Conservation (phyloP, 495 filamentous ascomycete genomes). For the Penicillium samsonianum region DNA sequence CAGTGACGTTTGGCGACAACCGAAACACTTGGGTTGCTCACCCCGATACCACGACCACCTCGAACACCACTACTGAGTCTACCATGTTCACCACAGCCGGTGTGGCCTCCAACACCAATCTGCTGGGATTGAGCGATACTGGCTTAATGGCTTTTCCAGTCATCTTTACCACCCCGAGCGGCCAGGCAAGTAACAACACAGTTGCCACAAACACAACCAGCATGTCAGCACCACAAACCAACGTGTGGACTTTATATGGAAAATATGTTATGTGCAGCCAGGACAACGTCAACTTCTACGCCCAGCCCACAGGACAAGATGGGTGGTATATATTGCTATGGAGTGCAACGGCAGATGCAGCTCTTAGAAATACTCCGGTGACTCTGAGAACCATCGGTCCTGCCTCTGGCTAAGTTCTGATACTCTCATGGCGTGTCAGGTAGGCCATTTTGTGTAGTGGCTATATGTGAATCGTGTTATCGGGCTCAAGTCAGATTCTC, state of each 20-base stretch:
- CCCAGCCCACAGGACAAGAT: constrained; percentile 15
- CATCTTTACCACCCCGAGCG: not conserved
- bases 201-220: no score
- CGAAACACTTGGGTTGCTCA: constrained; percentile 7
- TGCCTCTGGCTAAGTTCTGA: not conserved
- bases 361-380: constrained; percentile 24
- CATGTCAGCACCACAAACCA: not conserved
- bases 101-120: not conserved
- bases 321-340: constrained; percentile 33
- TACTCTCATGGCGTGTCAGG: not conserved
- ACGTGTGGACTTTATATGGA: constrained; percentile 30
- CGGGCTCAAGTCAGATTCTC: no score
- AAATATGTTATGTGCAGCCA: constrained; percentile 25
- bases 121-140: constrained; percentile 4
- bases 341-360: constrained; percentile 32
- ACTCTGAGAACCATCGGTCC: constrained; percentile 31
- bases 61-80: not conserved
- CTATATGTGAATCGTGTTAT: not conserved
- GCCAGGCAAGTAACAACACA: not conserved
- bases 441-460: not conserved
- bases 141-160: constrained; percentile 3
- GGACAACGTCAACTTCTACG: constrained; percentile 12
- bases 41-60: constrained; percentile 1
- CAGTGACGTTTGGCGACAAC: not conserved
- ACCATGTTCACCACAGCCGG: no score